These are phyloP conservation scores for Volutella citrinella DNA, from an alignment of 2,329 filamentous ascomycete species.

Conservation along the genomic window DNA sequence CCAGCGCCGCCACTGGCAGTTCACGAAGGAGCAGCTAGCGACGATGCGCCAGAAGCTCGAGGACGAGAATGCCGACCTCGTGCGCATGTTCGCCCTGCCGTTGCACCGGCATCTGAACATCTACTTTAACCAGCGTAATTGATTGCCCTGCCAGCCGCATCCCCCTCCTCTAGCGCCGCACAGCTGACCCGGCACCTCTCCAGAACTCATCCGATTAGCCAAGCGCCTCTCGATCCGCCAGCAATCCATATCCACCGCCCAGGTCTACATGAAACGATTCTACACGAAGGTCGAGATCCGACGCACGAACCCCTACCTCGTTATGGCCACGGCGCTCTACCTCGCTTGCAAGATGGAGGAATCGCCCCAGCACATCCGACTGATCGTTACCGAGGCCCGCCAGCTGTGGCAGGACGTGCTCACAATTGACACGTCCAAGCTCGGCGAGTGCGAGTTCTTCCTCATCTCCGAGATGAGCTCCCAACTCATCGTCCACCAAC, in stretches of 20 bases:
- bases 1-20: slow-evolving; percentile 87
- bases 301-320: slow-evolving; percentile 87
- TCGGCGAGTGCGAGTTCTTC: slow-evolving; percentile 92
- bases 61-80: slow-evolving; percentile 69
- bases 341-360: slow-evolving; percentile 98
- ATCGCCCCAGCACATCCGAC: slow-evolving; percentile 89
- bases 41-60: slow-evolving; percentile 73
- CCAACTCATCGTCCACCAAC: slow-evolving; percentile 86
- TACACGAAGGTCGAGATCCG: slow-evolving; percentile 89
- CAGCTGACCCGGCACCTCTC: no score
- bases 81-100: slow-evolving; percentile 78
- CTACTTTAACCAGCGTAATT: slow-evolving; percentile 87
- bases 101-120: slow-evolving; percentile 81
- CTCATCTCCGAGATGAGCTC: slow-evolving; percentile 89
- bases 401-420: slow-evolving; percentile 80
- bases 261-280: slow-evolving; percentile 92
- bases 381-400: slow-evolving; percentile 83
- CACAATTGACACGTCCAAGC: slow-evolving; percentile 72
- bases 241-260: slow-evolving; percentile 89
- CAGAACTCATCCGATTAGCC: slow-evolving; percentile 77
- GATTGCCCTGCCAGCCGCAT: no score
- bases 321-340: slow-evolving; percentile 91
- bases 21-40: slow-evolving; percentile 76
- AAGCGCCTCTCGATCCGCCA: slow-evolving; percentile 84
- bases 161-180: no score